Evolutionary conservation across 202 grass and related monocot genomes (phyloP), one percentile per base, ranked within the genome.

Genomic region (Setaria viridis): DNA sequence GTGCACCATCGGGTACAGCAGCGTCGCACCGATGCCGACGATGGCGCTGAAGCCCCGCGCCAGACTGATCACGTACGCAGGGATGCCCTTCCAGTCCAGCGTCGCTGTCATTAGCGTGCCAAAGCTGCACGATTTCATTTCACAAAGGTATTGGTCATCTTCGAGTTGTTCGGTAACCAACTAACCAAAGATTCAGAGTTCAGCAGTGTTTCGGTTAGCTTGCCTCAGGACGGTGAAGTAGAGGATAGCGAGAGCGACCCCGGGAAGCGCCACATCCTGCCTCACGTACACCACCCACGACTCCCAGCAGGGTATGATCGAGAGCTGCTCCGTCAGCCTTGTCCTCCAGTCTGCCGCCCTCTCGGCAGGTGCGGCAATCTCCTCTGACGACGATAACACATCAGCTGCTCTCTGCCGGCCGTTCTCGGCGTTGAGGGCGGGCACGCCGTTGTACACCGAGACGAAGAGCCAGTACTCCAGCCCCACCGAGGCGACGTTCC

Each of bases 101-200:
- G 93, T 91, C n/a, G 93, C 93, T 1, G 95, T 94, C 95, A 98
- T 98, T 70, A 98, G 57, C 68, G 95, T 87, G 10, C 95, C 95
- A 75, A 95, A 98, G 79, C 95, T 98, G 85, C 80, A 59, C 42
- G 32, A 32, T 34, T 6, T 13, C 62, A 65, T 13, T 21, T 3
- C 0, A 0, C 47, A 33, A 53, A 11, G 25, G 60, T 32, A 29
- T 32, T 63, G 11, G 1, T 32, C 60, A 60, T 29, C 58, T 29
- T 1, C 32, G 59, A 62, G 3, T 62, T 62, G 25, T 30, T 29
- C 10, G 0, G n/a, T 29, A 30, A 30, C 13, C 49, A 12, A 10
- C 9, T 29, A 30, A 30, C 13, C 49, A 12, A 10, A 48, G 11
- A 15, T 15, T 11, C 10, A 63, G 29, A 74, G 10, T 55, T 55